Conservation (phyloP, 257 asterid species). For the Forsythia suspensa region DNA sequence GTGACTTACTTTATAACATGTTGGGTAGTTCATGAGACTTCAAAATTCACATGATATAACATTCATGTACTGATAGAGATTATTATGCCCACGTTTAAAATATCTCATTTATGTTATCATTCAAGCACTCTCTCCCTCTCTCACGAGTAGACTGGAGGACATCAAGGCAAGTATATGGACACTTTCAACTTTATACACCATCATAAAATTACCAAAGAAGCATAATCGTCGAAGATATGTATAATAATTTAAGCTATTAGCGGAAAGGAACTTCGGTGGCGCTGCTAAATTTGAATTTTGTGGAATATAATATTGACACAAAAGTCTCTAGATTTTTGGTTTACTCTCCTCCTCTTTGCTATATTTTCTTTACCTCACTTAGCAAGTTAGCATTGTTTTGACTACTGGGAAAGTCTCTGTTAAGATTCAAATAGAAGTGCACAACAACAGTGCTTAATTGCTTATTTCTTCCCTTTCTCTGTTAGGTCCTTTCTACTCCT, state of each 20-base stretch:
- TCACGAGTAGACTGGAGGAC: neutral
- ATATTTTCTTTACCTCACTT: too few relatives aligned
- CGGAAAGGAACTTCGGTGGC: neutral
- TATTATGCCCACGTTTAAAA: neutral
- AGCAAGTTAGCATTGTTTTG: too few relatives aligned
- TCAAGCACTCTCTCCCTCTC: neutral
- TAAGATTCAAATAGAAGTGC: neutral
- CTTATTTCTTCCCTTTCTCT: neutral
- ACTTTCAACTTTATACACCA: neutral
- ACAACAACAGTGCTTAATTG: neutral
- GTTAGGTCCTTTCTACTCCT: neutral
- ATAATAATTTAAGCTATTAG: neutral
- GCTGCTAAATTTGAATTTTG: neutral
- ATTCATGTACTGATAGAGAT: neutral
- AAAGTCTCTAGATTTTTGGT: neutral
- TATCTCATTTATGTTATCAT: neutral
- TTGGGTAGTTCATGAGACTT: neutral
- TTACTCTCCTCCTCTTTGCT: neutral
- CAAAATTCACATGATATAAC: neutral
- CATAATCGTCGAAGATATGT: neutral
- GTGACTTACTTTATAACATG: neutral
- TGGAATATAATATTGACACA: neutral
- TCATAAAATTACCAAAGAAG: neutral
- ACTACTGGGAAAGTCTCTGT: neutral
- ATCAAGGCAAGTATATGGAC: neutral